These are phyloP conservation scores for Viridothelium virens DNA, from an alignment of 495 filamentous ascomycete genomes.

Conservation along the genomic window DNA sequence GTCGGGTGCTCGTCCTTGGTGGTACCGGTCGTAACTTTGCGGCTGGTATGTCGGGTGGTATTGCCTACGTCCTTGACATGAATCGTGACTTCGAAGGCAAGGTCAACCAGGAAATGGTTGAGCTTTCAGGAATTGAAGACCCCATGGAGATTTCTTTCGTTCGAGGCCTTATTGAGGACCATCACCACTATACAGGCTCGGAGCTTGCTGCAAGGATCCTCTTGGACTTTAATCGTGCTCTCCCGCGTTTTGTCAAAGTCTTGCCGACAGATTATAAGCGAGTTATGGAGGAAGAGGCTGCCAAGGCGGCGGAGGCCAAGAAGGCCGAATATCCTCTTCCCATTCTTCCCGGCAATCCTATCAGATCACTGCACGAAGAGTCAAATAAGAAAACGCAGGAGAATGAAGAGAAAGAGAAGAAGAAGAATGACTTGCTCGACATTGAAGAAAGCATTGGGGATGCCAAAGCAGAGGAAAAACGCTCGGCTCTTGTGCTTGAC, in stretches of 20 bases:
- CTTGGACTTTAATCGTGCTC: constrained; percentile 91
- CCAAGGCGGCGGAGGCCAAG: constrained; percentile 78
- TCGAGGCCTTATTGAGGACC: constrained; percentile 90
- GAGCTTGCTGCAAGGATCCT: constrained; percentile 92
- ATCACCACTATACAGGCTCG: constrained; percentile 98
- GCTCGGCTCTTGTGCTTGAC: constrained; percentile 84
- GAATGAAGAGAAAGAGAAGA: constrained; percentile 46
- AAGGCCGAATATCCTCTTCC: constrained; percentile 75
- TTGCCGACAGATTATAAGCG: constrained; percentile 97
- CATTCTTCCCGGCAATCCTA: constrained; percentile 56
- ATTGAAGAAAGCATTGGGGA: constrained; percentile 93
- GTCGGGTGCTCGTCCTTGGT: constrained; percentile 82
- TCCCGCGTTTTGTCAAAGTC: constrained; percentile 89
- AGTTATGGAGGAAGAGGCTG: constrained; percentile 76
- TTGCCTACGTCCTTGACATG: constrained; percentile 93
- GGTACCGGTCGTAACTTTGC: constrained; percentile 98
- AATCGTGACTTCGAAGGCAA: constrained; percentile 86
- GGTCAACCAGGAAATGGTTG: constrained; percentile 98
- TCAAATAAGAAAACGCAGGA: constrained; percentile 56
- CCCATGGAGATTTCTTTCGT: constrained; percentile 89
- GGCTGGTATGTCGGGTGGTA: constrained; percentile 98
- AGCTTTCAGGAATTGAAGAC: constrained; percentile 80
- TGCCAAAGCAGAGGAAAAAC: constrained; percentile 84
- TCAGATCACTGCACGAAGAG: constrained; percentile 42
- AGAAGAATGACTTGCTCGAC: constrained; percentile 79